Percentiles rank a stretch among this genome's conserved stretches.
Evolutionary conservation across 2,329 filamentous ascomycete species (phyloP).

Genomic region (Chaetothyriales sp.): DNA sequence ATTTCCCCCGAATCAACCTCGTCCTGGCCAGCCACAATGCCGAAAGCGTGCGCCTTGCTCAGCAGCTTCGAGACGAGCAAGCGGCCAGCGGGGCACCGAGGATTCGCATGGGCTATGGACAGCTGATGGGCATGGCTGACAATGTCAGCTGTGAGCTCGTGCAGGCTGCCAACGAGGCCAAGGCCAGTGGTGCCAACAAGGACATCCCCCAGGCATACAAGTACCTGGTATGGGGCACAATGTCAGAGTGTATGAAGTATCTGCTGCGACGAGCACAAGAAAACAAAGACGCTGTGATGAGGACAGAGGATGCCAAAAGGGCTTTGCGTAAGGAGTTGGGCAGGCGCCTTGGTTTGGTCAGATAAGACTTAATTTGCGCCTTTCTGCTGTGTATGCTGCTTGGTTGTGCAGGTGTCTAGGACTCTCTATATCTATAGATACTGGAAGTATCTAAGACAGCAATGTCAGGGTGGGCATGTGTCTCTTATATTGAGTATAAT

Average conservation of each 20-base stretch:
- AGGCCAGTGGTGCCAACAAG: conserved; percentile 17
- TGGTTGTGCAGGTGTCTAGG: not conserved
- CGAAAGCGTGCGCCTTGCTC: conserved; percentile 46
- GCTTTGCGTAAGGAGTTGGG: conserved; percentile 38
- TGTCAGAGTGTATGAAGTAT: conserved; percentile 67
- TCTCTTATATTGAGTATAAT: not conserved
- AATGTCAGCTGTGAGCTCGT: conserved; percentile 42
- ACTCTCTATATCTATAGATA: not conserved
- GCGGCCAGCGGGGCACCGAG: conserved; percentile 25
- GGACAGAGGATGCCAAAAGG: conserved; percentile 37
- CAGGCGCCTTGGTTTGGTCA: conserved; percentile 19
- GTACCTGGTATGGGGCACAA: conserved; percentile 41
- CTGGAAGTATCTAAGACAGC: not conserved
- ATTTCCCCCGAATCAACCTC: conserved; percentile 45
- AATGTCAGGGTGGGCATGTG: not conserved
- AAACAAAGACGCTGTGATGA: conserved; percentile 45
- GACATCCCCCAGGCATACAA: conserved; percentile 39
- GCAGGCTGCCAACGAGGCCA: conserved; percentile 28
- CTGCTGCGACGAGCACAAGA: conserved; percentile 42
- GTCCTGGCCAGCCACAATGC: conserved; percentile 76
- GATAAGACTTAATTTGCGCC: conserved; percentile 3
- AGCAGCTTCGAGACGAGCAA: conserved; percentile 34
- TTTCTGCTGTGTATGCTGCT: conserved; percentile 2
- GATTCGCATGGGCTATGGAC: conserved; percentile 39
- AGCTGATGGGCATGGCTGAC: conserved; percentile 47